phyloP scores from a whole-genome alignment of 2,329 filamentous ascomycete species.

The Fusarium caatingaense region DNA sequence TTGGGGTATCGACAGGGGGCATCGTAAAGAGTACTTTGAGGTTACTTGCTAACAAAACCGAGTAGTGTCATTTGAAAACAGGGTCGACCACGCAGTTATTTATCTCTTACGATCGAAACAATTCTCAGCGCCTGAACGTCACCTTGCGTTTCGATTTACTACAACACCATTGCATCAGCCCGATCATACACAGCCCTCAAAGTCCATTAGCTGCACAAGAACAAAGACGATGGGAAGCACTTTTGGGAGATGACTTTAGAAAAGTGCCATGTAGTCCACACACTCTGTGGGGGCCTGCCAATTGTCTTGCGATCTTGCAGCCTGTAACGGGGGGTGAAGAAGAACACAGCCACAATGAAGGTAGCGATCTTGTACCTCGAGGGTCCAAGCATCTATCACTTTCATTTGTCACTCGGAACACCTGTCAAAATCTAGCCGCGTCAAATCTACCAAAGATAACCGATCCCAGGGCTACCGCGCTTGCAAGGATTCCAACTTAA shows the following conservation, averaged over 20 bases:
- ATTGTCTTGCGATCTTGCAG: conserved; percentile 18
- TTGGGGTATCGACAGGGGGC: conserved; percentile 8
- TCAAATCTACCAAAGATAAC: neutral
- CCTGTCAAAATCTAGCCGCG: neutral
- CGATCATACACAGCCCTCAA: neutral
- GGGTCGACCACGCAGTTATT: conserved; percentile 1
- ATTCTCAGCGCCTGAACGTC: neutral
- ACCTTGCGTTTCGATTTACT: neutral
- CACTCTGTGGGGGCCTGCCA: neutral
- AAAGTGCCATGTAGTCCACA: neutral
- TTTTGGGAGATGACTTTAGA: neutral
- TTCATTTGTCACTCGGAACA: conserved; percentile 4
- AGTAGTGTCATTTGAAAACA: neutral
- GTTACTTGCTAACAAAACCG: conserved; percentile 11
- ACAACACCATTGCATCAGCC: neutral
- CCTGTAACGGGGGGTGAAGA: neutral
- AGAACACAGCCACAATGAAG: neutral
- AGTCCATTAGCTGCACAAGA: neutral
- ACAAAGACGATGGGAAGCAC: neutral
- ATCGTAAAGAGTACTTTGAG: conserved; percentile 15
- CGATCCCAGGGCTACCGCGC: neutral
- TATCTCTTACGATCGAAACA: neutral
- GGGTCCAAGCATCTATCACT: neutral
- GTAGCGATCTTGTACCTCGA: conserved; percentile 16
- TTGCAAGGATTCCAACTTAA: conserved; percentile 9